Conservation (phyloP, 805 yeast species). For the Jamesozyma jinghongensis region DNA sequence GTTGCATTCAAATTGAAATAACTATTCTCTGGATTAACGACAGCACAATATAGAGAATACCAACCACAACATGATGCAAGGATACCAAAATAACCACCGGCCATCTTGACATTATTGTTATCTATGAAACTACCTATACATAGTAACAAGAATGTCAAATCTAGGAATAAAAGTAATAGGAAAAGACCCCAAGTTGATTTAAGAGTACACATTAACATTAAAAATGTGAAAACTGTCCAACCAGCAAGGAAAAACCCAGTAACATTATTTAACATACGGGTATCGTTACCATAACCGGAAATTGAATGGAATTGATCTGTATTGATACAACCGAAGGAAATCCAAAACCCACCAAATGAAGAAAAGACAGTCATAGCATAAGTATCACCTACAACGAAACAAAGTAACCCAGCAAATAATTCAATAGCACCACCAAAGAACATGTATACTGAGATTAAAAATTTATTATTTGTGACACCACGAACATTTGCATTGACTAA, state of each 20-base stretch:
- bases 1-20: constrained; percentile 45
- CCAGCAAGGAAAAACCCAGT: constrained; percentile 52
- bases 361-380: constrained; percentile 54
- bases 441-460: constrained; percentile 57
- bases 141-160: constrained; percentile 45
- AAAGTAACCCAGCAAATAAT: constrained; percentile 66
- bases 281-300: constrained; percentile 39
- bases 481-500: constrained; percentile 56
- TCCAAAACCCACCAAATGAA: constrained; percentile 66
- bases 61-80: constrained; percentile 49
- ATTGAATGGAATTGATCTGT: constrained; percentile 50
- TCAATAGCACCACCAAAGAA: constrained; percentile 71
- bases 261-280: constrained; percentile 40
- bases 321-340: constrained; percentile 57
- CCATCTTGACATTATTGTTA: constrained; percentile 35
- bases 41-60: constrained; percentile 56
- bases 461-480: constrained; percentile 51
- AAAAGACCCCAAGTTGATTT: constrained; percentile 54
- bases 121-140: constrained; percentile 45
- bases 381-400: constrained; percentile 65
- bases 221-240: constrained; percentile 56
- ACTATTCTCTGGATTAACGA: constrained; percentile 50
- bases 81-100: constrained; percentile 57
- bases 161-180: constrained; percentile 44
- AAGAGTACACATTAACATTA: constrained; percentile 47